phyloP scores from a whole-genome alignment of 2,329 filamentous ascomycete species.

The Fusarium sacchari region DNA sequence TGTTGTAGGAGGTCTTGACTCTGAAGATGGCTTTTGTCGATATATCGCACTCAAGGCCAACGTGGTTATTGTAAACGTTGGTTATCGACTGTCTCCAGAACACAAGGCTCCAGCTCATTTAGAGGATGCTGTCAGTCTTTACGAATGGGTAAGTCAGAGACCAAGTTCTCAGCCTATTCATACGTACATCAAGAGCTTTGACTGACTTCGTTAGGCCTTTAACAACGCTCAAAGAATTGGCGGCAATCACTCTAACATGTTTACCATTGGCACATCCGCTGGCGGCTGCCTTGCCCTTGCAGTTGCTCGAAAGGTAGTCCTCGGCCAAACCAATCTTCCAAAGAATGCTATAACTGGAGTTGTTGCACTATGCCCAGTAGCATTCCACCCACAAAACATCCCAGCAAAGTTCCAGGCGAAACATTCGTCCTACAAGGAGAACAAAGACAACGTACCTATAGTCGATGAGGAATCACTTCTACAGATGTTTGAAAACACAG shows the following conservation, averaged over 20 bases:
- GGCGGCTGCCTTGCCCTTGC: neutral
- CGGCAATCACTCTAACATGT: neutral
- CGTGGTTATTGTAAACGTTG: neutral
- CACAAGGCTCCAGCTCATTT: neutral
- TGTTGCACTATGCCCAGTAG: neutral
- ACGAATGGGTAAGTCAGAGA: neutral
- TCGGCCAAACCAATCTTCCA: neutral
- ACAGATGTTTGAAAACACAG: neutral
- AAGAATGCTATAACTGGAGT: neutral
- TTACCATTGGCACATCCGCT: neutral
- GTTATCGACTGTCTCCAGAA: neutral
- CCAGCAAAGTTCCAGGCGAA: neutral
- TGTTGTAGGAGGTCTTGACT: neutral
- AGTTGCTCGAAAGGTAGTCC: neutral
- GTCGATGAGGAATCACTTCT: neutral
- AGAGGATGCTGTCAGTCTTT: neutral
- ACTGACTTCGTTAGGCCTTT: neutral
- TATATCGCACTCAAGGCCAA: neutral
- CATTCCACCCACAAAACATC: neutral
- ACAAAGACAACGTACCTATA: neutral
- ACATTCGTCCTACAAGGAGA: neutral
- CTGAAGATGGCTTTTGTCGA: neutral
- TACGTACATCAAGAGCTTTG: rapidly evolving
- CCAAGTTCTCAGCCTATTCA: rapidly evolving
- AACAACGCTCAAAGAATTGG: neutral